Conservation (phyloP, 495 filamentous ascomycete genomes). For the Lophiostoma macrostomum region DNA sequence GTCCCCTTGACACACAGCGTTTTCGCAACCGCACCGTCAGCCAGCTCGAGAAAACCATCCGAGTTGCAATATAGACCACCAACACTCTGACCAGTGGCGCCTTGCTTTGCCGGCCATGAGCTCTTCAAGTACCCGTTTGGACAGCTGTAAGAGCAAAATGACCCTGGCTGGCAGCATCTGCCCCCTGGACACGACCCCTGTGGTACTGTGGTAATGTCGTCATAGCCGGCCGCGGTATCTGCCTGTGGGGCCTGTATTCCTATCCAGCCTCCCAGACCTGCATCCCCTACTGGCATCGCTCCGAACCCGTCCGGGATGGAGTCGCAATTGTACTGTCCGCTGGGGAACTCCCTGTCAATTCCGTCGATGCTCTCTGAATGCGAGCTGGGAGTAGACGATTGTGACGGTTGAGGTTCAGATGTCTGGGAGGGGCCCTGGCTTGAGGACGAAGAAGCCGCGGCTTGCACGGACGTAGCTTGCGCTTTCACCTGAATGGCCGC, state of each 20-base stretch:
- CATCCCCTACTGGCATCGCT: constrained; percentile 66
- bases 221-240: constrained; percentile 44
- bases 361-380: constrained; percentile 34
- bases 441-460: not conserved
- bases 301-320: constrained; percentile 82
- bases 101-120: constrained; percentile 85
- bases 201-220: constrained; percentile 57
- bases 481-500: too few species aligned
- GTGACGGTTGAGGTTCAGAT: not conserved
- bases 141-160: constrained; percentile 92
- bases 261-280: constrained; percentile 70
- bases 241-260: constrained; percentile 66
- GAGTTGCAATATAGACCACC: constrained; percentile 80
- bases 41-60: constrained; percentile 72
- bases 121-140: constrained; percentile 87
- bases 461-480: too few species aligned
- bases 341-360: constrained; percentile 69
- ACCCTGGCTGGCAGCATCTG: constrained; percentile 55
- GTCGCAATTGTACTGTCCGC: constrained; percentile 67
- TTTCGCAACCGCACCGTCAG: constrained; percentile 59
- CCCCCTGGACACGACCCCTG: constrained; percentile 46
- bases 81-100: constrained; percentile 76
- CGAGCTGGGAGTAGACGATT: not conserved
- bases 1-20: constrained; percentile 75
- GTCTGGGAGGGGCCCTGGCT: not conserved